Conservation (phyloP, 805 yeast genomes). For the Candida nanaspora region DNA sequence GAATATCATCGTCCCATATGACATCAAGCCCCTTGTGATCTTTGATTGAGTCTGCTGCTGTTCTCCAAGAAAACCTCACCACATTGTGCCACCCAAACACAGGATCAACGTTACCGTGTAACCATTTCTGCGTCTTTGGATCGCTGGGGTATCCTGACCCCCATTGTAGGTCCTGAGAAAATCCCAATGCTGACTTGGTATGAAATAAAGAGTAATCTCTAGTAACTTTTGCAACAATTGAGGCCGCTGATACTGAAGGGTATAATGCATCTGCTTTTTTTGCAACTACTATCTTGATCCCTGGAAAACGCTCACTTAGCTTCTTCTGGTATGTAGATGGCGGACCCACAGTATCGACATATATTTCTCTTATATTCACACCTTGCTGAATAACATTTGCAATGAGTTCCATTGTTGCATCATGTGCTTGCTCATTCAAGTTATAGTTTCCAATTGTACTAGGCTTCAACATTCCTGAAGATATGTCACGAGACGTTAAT, state of each 20-base stretch:
- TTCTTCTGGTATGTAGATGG: constrained; percentile 79
- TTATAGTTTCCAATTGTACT: constrained; percentile 55
- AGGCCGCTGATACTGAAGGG: constrained; percentile 92
- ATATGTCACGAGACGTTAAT: constrained; percentile 81
- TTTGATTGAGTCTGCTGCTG: constrained; percentile 67
- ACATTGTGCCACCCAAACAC: constrained; percentile 78
- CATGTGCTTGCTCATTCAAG: constrained; percentile 94
- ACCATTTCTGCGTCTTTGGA: constrained; percentile 78
- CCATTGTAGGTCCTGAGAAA: constrained; percentile 28
- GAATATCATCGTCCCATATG: constrained; percentile 51
- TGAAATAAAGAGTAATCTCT: constrained; percentile 46
- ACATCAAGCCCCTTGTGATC: constrained; percentile 46
- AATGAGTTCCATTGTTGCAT: constrained; percentile 79
- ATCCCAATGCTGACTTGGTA: constrained; percentile 10
- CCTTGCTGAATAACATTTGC: constrained; percentile 54
- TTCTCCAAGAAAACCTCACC: constrained; percentile 89
- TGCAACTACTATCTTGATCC: constrained; percentile 67
- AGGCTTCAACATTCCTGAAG: constrained; percentile 78
- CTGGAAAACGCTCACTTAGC: constrained; percentile 62
- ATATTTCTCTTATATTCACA: constrained; percentile 62
- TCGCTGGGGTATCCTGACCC: constrained; percentile 97
- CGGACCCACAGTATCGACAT: constrained; percentile 96
- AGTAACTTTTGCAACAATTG: constrained; percentile 94
- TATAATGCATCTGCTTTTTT: constrained; percentile 92
- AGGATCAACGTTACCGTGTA: constrained; percentile 52